A percentile compares a stretch with the other conserved stretches of the same genome.
Evolutionary conservation across 208 protist genomes (phyloP).

Genomic region (Acanthamoeba lugdunensis): DNA sequence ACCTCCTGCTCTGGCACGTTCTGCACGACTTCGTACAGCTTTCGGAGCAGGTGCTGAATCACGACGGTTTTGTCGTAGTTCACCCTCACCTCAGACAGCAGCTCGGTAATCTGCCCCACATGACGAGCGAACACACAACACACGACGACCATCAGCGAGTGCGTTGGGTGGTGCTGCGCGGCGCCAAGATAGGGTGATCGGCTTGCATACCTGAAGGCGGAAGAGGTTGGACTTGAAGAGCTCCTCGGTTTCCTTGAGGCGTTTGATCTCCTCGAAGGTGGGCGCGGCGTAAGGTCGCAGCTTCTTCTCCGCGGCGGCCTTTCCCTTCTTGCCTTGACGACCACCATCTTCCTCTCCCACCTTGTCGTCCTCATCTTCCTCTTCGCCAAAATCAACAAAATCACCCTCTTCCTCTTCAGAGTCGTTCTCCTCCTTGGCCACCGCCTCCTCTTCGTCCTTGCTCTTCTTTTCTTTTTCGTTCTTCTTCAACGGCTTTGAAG

Average conservation of each 20-base stretch:
- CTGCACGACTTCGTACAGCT: slow-evolving; percentile 63
- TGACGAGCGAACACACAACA: background rate
- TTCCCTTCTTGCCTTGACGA: background rate
- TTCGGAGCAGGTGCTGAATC: slow-evolving; percentile 11
- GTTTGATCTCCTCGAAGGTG: slow-evolving; percentile 48
- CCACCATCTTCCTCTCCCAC: background rate
- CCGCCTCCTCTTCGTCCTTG: background rate
- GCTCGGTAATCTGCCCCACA: slow-evolving; percentile 56
- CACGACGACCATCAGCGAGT: background rate
- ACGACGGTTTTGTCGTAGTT: slow-evolving; percentile 62
- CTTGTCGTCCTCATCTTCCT: slow-evolving; percentile 54
- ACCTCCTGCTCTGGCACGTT: slow-evolving; percentile 41
- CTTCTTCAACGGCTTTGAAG: background rate
- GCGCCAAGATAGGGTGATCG: background rate
- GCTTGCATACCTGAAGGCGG: slow-evolving; percentile 41
- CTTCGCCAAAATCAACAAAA: slow-evolving; percentile 50
- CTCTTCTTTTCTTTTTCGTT: background rate
- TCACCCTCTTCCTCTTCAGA: background rate
- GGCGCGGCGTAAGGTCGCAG: slow-evolving; percentile 32
- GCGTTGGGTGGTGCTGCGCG: too few species aligned
- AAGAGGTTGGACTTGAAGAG: slow-evolving; percentile 74
- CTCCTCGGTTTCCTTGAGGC: slow-evolving; percentile 69
- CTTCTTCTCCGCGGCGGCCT: slow-evolving; percentile 16
- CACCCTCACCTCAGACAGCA: slow-evolving; percentile 69
- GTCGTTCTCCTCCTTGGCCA: background rate